Conservation (phyloP, 805 yeast genomes). For the Teunomyces gatunensis region DNA sequence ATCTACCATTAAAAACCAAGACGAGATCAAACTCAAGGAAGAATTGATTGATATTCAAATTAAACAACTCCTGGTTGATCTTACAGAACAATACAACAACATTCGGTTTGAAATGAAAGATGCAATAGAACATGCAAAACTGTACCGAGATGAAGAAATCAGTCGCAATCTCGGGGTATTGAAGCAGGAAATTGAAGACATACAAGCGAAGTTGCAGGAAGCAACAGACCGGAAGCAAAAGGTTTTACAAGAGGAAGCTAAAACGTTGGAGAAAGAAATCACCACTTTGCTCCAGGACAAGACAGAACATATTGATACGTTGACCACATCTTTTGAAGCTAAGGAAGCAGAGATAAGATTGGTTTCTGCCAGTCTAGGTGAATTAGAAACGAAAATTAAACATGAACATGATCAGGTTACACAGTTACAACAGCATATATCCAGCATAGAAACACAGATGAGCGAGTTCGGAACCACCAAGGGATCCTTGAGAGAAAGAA, state of each 20-base stretch:
- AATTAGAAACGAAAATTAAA: slow-evolving; percentile 5
- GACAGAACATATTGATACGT: slow-evolving; percentile 16
- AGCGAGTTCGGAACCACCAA: slow-evolving; percentile 16
- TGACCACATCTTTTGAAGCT: slow-evolving; percentile 21
- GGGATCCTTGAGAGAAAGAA: slow-evolving; percentile 16
- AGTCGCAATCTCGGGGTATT: background rate
- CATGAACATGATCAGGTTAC: slow-evolving; percentile 6
- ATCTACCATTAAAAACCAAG: background rate
- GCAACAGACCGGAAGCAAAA: background rate
- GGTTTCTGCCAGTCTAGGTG: slow-evolving; percentile 7
- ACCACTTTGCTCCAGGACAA: slow-evolving; percentile 1
- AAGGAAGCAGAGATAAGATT: slow-evolving; percentile 21
- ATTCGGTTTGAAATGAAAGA: slow-evolving; percentile 32
- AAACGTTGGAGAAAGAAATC: background rate
- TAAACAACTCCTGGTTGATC: slow-evolving; percentile 26
- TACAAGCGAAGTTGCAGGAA: background rate
- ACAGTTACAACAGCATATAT: slow-evolving; percentile 6
- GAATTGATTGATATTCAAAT: slow-evolving; percentile 26
- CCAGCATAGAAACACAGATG: slow-evolving; percentile 15
- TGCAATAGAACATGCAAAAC: slow-evolving; percentile 27
- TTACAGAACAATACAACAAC: slow-evolving; percentile 27
- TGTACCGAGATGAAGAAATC: slow-evolving; percentile 18
- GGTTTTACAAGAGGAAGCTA: background rate
- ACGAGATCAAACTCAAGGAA: slow-evolving; percentile 29
- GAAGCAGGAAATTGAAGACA: background rate